phyloP scores from a whole-genome alignment of 768 basidiomycete species.

The Daedaleopsis nitida region DNA sequence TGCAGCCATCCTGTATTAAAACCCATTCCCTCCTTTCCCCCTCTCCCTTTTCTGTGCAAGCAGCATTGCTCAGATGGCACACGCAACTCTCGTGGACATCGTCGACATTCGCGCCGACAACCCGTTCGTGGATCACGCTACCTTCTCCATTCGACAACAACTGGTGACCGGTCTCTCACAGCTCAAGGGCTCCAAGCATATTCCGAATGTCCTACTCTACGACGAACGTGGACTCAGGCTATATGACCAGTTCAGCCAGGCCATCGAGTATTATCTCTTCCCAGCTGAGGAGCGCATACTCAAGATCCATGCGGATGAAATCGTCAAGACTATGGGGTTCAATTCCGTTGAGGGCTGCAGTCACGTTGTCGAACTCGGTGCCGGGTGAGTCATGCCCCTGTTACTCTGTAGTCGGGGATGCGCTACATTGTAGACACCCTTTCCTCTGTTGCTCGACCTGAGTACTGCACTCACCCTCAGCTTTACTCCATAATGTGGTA shows the following conservation, averaged over 20 bases:
- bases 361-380: constrained; percentile 85
- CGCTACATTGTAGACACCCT: not conserved
- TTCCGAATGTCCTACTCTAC: constrained; percentile 87
- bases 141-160: constrained; percentile 38
- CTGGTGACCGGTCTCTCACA: constrained; percentile 58
- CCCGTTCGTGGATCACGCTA: constrained; percentile 1
- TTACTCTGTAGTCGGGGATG: not conserved
- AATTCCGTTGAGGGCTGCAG: constrained; percentile 28
- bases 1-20: no score
- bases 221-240: constrained; percentile 82
- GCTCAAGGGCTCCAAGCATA: constrained; percentile 54
- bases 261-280: constrained; percentile 89
- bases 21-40: no score
- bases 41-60: no score
- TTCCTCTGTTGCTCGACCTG: no score
- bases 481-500: no score
- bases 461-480: no score
- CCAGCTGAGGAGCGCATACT: constrained; percentile 86
- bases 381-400: constrained; percentile 68
- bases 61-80: no score
- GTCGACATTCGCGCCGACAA: constrained; percentile 24
- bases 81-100: no score
- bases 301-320: constrained; percentile 68
- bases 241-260: constrained; percentile 83
- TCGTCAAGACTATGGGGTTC: constrained; percentile 65